Evolutionary conservation across 208 protist genomes (phyloP).

Genomic region (Trichomonas vaginalis): DNA sequence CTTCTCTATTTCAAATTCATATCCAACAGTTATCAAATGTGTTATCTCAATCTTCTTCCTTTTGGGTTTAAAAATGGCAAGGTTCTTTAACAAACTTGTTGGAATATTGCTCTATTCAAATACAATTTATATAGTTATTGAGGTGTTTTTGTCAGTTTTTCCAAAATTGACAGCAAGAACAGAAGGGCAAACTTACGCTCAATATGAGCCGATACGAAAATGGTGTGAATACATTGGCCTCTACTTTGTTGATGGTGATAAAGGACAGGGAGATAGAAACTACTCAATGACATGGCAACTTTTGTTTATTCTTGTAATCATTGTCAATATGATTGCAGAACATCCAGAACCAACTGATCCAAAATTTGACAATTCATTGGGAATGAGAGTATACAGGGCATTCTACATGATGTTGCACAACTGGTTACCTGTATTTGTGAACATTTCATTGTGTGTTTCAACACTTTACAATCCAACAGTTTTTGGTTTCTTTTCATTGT

Average conservation of each 20-base stretch:
- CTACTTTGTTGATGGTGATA: not conserved
- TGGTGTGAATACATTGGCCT: not conserved
- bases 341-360: not conserved
- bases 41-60: not conserved
- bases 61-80: not conserved
- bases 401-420: not conserved
- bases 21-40: not conserved
- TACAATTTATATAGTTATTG: not conserved
- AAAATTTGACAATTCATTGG: not conserved
- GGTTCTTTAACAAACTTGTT: not conserved
- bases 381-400: not conserved
- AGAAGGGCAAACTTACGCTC: not conserved
- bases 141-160: not conserved
- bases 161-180: too few species aligned
- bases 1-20: not conserved
- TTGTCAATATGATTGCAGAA: not conserved
- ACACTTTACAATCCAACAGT: not conserved
- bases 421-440: not conserved
- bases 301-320: not conserved
- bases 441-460: not conserved
- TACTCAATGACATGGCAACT: not conserved
- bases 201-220: too few species aligned
- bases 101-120: not conserved
- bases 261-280: not conserved
- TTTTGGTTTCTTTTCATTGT: not conserved